Base-by-base conservation (phyloP, 768 basidiomycete species). In the Phanerochaete sordida region DNA sequence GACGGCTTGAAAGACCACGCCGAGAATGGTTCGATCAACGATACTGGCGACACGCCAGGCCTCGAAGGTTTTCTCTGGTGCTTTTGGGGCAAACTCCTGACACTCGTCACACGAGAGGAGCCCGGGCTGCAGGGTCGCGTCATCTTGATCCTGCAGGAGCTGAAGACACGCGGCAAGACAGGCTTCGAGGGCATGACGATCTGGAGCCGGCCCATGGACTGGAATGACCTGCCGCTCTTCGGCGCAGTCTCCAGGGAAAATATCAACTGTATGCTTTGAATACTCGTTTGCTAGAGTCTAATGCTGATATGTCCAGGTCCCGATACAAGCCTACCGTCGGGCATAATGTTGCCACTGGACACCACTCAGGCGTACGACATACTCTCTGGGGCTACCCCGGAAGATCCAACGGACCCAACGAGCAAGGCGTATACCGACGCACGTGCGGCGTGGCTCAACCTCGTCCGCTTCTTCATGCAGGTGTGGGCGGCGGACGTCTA, bases 31-130 rank as follows among this genome's bases (percentile, higher is more conserved):
- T n/a, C n/a, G n/a, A n/a, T n/a, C n/a, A n/a, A n/a, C n/a, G n/a
- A n/a, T n/a, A n/a, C n/a, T n/a, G 26, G 15, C 24, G 60, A 58
- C 33, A 61, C 60, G 1, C 63, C 60, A 3, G 63, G 63, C 1
- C 49, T 64, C 5, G 53, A 59, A 44, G n/a, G n/a, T 16, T 59
- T 63, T 46, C 39, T 63, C 1, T 63, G 62, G 59, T 23, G 1
- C 21, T 48, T 60, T 45, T 63, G 62, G 62, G n/a, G 24, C n/a
- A n/a, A 3, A 2, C 7, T 58, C 15, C 1, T 57, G 16, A 8
- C 4, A 9, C n/a, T 30, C 0, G 23, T 51, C 13, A 48, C 52
- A 12, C 13, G 52, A 12, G 49, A 53, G 11, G 52, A 63, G 23
- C 16, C 45, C 2, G 47, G 46, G 11, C 9, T 35, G 27, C 62